phyloP scores from a whole-genome alignment of 371 early-diverging fungal genomes.

The Mortierella sp. region DNA sequence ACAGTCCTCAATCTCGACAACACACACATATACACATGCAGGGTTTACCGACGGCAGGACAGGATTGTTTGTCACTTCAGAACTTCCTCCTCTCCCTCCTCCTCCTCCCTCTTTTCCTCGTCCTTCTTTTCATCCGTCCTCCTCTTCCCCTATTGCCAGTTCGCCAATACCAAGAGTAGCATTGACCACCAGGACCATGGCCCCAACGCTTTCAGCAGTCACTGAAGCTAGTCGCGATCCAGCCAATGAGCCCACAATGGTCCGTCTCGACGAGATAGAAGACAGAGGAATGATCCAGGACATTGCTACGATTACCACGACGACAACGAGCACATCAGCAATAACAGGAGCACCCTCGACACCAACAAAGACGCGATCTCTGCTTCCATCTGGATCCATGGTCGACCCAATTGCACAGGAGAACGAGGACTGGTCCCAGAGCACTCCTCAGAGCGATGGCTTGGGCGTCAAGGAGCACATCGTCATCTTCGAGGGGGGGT shows the following conservation, averaged over 20 bases:
- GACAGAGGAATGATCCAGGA: neutral
- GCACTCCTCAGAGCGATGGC: neutral
- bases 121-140: neutral
- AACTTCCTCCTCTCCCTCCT: neutral
- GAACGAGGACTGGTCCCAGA: neutral
- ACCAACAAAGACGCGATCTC: neutral
- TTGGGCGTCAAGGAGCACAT: neutral
- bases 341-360: neutral
- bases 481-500: neutral
- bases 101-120: neutral
- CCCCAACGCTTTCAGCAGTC: neutral
- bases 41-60: neutral
- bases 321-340: neutral
- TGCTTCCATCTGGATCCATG: neutral
- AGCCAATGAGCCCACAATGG: neutral
- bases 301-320: neutral
- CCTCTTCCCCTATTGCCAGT: neutral
- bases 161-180: no score
- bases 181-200: slow-evolving; percentile 7
- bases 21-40: no score
- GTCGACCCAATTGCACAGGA: neutral
- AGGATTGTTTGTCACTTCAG: neutral
- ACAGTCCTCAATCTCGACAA: neutral
- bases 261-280: neutral
- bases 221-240: neutral